Evolutionary conservation across 139 green algal species (phyloP), one percentile per base, ranked within the genome.

Genomic region (Chlamydomonas asymmetrica): DNA sequence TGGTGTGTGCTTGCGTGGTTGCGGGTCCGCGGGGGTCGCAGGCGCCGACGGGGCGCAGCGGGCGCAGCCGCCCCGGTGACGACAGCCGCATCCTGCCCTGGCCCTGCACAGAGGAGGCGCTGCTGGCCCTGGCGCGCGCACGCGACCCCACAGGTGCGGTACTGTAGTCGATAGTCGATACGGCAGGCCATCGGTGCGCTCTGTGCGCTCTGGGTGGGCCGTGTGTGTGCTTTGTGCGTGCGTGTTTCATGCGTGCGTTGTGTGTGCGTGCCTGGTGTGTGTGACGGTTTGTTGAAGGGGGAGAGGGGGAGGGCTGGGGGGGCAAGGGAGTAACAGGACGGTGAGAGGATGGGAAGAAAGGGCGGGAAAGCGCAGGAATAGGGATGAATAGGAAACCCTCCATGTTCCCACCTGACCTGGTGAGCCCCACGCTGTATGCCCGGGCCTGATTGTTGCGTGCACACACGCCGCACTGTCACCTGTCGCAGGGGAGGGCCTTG

Each of bases 51-150:
- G n/a, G n/a, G n/a, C n/a, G n/a, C n/a, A n/a, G n/a, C n/a, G n/a
- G n/a, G n/a, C n/a, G n/a, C n/a, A n/a, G n/a, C n/a, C n/a, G n/a
- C n/a, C n/a, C n/a, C n/a, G n/a, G n/a, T n/a, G n/a, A n/a, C n/a
- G n/a, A n/a, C n/a, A n/a, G 60, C 66, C 41, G 52, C 31, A 69
- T 32, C 23, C 54, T 13, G 18, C 57, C 22, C 25, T 88, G 84
- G 87, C 80, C 61, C 50, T 92, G 87, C 76, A 86, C 65, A 1
- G 80, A 90, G 52, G 56, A 82, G 41, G 73, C 83, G 0, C 37
- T 88, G 60, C 54, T 89, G 65, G 25, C 65, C n/a, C 13, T 86
- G 50, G 40, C 88, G 1, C 49, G 59, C 31, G 38, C 43, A 22
- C 63, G 81, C 2, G 85, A 89, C 66, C 73, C 80, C 7, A 65